Evolutionary conservation across 192 early-diverging fungal species (phyloP), one percentile per base, ranked within the genome.

Genomic region (Coemansia sp.): DNA sequence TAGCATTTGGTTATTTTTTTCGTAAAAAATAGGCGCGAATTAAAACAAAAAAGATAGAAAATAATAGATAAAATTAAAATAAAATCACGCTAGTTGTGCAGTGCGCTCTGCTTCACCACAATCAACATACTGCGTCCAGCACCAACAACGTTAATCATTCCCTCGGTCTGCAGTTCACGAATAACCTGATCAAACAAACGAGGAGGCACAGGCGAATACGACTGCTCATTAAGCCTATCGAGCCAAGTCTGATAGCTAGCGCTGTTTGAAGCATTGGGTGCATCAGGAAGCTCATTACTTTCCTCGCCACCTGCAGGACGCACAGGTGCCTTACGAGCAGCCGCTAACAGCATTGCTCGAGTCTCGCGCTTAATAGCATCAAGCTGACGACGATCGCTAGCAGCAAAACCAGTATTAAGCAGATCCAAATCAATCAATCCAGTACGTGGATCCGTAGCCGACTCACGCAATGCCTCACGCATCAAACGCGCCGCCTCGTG

Each of bases 391-490:
- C 94, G 83, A 18, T 84, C 83, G 60, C 90, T 85, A 14, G 87
- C 81, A 22, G 82, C 85, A 64, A 88, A 87, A 6, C 96, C 96
- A 17, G 92, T 95, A 30, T 79, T 83, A 24, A 98, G 81, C 48
- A 95, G 70, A 71, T 98, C 96, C 52, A 95, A 80, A 53, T 98
- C 96, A 22, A 98, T 87, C 46, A 86, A 75, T 19, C 96, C 96
- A 18, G 95, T 98, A 33, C 81, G 80, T 3, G 95, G 95, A 55
- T 98, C 94, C 20, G 90, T 92, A 5, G 96, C 96, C 6, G 85
- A 81, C 17, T 91, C 85, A 46, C 94, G 90, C 61, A 98, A 82
- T 9, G 94, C 96, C 35, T 86, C 86, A 51, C 85, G 80, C 46
- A 97, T 84, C 43, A 99, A 66, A 36, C 91, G 69, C 42, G 92